Evolutionary conservation across 257 asterid genomes (phyloP), one percentile per base, ranked within the genome.

Genomic region (Solanum verrucosum): DNA sequence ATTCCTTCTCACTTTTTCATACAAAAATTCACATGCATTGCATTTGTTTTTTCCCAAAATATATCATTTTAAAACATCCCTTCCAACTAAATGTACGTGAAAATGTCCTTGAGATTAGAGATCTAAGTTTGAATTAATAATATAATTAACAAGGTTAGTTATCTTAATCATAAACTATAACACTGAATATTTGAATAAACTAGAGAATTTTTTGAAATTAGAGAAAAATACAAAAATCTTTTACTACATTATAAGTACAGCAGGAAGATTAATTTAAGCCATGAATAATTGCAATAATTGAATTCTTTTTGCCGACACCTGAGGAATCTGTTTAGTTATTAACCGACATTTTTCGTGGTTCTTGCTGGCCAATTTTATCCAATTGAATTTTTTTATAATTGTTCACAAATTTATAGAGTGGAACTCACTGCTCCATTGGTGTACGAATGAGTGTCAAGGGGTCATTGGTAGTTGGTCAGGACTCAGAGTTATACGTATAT

Each of bases 281-380:
- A 85, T 84, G 88, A 87, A 85, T 38, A 84, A 56, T 38, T 38
- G 88, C 23, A 71, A 88, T 79, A 67, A 88, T 82, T 27, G 68
- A 87, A 56, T 82, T 82, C 77, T 75, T 84, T 84, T 87, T 33
- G 65, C 87, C 63, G 88, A 88, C 83, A 65, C 88, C 90, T 86
- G 87, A 86, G 87, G 29, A 21, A 7, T 65, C 90, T 88, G 88
- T 56, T 85, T 85, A 14, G 38, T 74, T 85, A 75, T 84, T 87
- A 90, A 84, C 94, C 92, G 92, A 93, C 92, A 89, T 90, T 35
- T 85, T 46, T 70, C 85, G 90, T 65, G 14, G 18, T 9, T 25
- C 35, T 63, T 74, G 88, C 90, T 31, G 31, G 29, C 46, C 4
- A 83, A 74, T 38, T 86, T 86, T 84, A 87, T 87, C 85, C 82